Evolutionary conservation across 306 rosid species (phyloP), one percentile per base, ranked within the genome.

Genomic region (Calophaca sinica): DNA sequence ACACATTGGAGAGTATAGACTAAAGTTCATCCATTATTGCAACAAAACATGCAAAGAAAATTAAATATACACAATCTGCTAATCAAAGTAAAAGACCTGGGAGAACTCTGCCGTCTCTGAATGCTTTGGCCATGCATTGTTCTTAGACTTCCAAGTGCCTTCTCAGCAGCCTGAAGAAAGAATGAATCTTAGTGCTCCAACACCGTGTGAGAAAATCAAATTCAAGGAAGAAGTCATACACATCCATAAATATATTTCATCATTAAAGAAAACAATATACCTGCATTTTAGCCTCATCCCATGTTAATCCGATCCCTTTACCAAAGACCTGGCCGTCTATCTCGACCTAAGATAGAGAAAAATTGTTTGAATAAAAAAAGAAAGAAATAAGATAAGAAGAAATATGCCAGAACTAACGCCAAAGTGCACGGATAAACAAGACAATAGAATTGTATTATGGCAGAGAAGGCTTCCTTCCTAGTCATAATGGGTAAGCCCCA

Each of bases 211-310:
- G 62, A 53, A 70, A 63, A 78, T 46, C 66, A 79, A 77, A 74
- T 65, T 65, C 42, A 75, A 57, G 75, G 70, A 69, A 13, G 31
- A 72, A 68, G 28, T 31, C 12, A n/a, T 35, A 41, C 4, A 44
- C 29, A 38, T 68, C 49, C 70, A 44, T 15, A 48, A 38, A 70
- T 62, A 41, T 55, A 54, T 45, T 62, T 70, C 55, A 36, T 13
- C 46, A 33, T 52, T 9, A 60, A 60, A 81, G 52, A 69, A 65
- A 38, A 14, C 51, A 52, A 35, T 15, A 75, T 64, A 89, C 98
- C 94, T 89, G 94, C 91, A 83, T 79, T 74, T 78, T 93, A 66
- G 98, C 96, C 76, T 90, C 98, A 79, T 93, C 98, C 96, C 94
- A 90, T 38, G 96, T 90, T 66, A 90, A 78, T 65, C 98, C 98